These are phyloP conservation scores for Candida vaughaniae DNA, from an alignment of 805 yeast genomes.

Conservation along the genomic window DNA sequence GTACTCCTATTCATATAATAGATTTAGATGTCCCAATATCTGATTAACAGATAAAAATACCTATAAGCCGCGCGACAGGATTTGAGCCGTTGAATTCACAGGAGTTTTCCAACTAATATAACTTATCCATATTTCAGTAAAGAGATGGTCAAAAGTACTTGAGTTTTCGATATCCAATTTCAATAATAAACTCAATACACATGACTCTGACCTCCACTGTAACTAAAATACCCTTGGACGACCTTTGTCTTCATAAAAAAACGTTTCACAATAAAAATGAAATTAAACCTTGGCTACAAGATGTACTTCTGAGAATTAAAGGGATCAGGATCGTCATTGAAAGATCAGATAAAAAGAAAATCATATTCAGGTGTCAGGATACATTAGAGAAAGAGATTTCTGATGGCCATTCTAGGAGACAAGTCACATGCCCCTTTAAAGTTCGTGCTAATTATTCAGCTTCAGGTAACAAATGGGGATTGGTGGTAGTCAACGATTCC, in stretches of 20 bases:
- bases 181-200: too few relatives aligned
- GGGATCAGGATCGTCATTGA: constrained; percentile 61
- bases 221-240: constrained; percentile 6
- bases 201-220: too few relatives aligned
- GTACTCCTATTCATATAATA: too few relatives aligned
- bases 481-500: constrained; percentile 57
- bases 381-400: constrained; percentile 14
- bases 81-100: too few relatives aligned
- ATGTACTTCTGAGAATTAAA: constrained; percentile 40
- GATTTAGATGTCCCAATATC: too few relatives aligned
- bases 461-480: constrained; percentile 53
- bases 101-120: too few relatives aligned
- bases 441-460: constrained; percentile 61
- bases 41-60: too few relatives aligned
- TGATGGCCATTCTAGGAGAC: constrained; percentile 19
- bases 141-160: too few relatives aligned
- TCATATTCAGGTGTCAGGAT: constrained; percentile 58
- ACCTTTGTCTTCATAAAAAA: constrained; percentile 5
- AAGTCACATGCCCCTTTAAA: constrained; percentile 58
- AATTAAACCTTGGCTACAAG: constrained; percentile 63
- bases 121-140: too few relatives aligned
- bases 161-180: too few relatives aligned
- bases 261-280: constrained; percentile 36
- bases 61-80: too few relatives aligned
- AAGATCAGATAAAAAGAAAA: constrained; percentile 58